Evolutionary conservation across 345 rosid genomes (phyloP).

Genomic region (Physaria fendleri): DNA sequence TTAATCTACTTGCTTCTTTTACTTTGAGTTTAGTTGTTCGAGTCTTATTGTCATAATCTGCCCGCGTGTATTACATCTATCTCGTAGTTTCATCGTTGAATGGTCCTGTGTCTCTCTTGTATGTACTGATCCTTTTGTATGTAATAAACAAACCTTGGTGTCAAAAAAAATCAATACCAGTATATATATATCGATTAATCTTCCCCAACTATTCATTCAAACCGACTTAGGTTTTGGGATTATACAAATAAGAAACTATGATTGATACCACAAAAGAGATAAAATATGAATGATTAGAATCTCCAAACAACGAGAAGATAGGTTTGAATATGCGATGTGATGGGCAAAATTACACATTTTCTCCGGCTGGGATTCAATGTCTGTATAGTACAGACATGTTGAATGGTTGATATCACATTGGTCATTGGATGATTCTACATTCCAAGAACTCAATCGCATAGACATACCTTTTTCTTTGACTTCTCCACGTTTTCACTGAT

Average conservation of each 20-base stretch:
- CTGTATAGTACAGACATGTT: neutral
- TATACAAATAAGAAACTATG: constrained; percentile 4
- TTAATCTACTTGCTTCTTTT: too few relatives aligned
- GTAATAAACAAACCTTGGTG: too few relatives aligned
- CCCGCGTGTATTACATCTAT: too few relatives aligned
- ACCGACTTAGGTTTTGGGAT: constrained; percentile 1
- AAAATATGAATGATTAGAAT: constrained; percentile 2
- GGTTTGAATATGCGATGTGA: too few relatives aligned
- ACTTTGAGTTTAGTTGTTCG: too few relatives aligned
- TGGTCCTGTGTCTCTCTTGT: too few relatives aligned
- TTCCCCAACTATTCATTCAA: constrained; percentile 2
- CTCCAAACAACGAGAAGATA: constrained; percentile 3
- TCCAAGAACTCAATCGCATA: constrained; percentile 6
- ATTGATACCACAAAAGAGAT: constrained; percentile 6
- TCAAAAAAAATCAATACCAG: too few relatives aligned
- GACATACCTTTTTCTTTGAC: constrained; percentile 29
- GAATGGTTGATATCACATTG: too few relatives aligned
- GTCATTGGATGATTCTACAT: constrained; percentile 2
- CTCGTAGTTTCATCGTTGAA: too few relatives aligned
- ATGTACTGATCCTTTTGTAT: too few relatives aligned
- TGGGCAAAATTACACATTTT: too few relatives aligned
- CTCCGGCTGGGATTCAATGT: neutral
- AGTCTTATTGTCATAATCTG: too few relatives aligned
- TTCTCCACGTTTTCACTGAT: constrained; percentile 39
- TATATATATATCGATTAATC: neutral